phyloP scores from a whole-genome alignment of 1,139 yeast genomes.

The Candida frijolesensis region DNA sequence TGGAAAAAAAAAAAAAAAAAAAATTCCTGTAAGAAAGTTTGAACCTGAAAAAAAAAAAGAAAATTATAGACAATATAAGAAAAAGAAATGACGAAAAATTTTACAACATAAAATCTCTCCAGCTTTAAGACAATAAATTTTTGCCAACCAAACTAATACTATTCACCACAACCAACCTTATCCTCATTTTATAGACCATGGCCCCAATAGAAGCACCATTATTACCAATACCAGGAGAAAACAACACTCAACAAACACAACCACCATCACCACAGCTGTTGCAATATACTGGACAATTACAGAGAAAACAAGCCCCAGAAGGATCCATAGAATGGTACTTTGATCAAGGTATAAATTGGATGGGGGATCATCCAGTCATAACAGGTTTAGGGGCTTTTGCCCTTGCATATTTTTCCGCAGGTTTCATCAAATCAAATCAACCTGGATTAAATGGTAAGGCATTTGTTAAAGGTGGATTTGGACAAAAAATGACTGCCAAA shows the following conservation, averaged over 20 bases:
- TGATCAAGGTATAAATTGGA: constrained; percentile 61
- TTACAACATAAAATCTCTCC: not conserved
- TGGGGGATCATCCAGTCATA: constrained; percentile 77
- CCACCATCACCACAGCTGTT: constrained; percentile 22
- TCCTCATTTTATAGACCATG: constrained; percentile 9
- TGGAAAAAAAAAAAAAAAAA: too few species aligned
- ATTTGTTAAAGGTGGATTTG: constrained; percentile 85
- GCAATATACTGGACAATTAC: constrained; percentile 45
- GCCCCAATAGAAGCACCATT: constrained; percentile 54
- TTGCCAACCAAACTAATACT: not conserved
- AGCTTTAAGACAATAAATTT: not conserved
- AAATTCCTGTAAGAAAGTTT: not conserved
- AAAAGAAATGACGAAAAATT: constrained; percentile 5
- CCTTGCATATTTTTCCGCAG: constrained; percentile 65
- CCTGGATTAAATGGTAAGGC: constrained; percentile 76
- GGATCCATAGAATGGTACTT: constrained; percentile 68
- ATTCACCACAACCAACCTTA: not conserved
- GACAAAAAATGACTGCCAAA: constrained; percentile 81
- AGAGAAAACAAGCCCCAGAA: constrained; percentile 43
- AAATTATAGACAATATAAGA: not conserved
- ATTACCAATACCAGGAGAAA: constrained; percentile 61
- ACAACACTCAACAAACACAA: constrained; percentile 20
- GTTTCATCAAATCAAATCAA: constrained; percentile 66
- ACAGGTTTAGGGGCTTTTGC: constrained; percentile 75
- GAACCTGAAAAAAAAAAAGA: not conserved